phyloP scores from a whole-genome alignment of 345 rosid genomes.

The Populus ilicifolia region DNA sequence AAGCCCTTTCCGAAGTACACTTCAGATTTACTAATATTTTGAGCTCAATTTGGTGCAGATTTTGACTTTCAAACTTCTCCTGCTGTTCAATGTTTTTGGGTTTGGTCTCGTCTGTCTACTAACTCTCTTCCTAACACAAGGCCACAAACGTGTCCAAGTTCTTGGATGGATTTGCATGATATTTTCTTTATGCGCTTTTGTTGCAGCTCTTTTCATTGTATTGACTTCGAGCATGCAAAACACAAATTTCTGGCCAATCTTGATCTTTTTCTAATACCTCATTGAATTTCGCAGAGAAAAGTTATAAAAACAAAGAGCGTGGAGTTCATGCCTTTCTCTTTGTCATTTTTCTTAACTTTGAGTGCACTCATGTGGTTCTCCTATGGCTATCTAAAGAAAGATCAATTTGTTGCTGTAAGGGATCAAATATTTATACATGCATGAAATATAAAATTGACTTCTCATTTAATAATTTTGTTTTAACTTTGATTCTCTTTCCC shows the following conservation, averaged over 20 bases:
- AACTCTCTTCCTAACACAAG: constrained; percentile 45
- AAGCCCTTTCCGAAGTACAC: background rate
- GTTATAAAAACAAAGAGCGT: constrained; percentile 77
- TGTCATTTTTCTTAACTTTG: constrained; percentile 74
- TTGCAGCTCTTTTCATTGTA: constrained; percentile 79
- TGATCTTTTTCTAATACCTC: background rate
- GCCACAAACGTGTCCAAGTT: constrained; percentile 32
- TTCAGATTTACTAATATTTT: background rate
- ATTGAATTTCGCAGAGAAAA: constrained; percentile 54
- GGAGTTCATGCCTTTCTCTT: constrained; percentile 72
- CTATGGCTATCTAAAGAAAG: constrained; percentile 64
- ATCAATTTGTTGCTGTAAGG: constrained; percentile 70
- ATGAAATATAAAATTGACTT: background rate
- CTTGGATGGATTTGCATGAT: constrained; percentile 82
- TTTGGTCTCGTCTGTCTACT: constrained; percentile 46
- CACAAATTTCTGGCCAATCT: background rate
- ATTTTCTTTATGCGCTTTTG: constrained; percentile 63
- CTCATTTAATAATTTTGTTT: background rate
- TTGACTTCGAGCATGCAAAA: background rate
- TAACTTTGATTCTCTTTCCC: background rate
- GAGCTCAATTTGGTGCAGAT: constrained; percentile 35
- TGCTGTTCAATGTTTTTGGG: constrained; percentile 50
- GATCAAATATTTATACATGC: background rate
- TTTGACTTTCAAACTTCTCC: constrained; percentile 41
- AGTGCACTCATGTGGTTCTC: constrained; percentile 91